Evolutionary conservation across 768 basidiomycete species (phyloP).

Genomic region (Postia placenta): DNA sequence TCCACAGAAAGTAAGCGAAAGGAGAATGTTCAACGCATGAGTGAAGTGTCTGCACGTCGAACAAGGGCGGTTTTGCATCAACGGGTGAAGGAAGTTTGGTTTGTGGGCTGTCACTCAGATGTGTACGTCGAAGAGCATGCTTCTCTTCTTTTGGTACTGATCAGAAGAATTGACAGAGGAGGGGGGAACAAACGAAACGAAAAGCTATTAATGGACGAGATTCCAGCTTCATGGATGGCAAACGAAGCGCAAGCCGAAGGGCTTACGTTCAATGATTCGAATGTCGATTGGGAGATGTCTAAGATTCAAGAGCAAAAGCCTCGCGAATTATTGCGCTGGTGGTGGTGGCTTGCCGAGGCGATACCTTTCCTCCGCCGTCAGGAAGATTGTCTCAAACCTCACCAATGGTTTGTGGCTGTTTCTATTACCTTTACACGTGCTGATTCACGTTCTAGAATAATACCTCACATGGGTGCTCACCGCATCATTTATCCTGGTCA

Average conservation of each 20-base stretch:
- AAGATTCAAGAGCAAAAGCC: neutral
- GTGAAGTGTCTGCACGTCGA: too few relatives aligned
- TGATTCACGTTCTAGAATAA: neutral
- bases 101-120: conserved; percentile 6
- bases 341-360: neutral
- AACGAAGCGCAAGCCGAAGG: neutral
- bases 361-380: neutral
- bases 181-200: neutral
- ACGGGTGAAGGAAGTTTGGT: conserved; percentile 9
- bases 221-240: neutral
- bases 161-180: neutral
- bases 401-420: neutral
- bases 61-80: neutral
- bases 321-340: neutral
- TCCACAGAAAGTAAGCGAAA: neutral
- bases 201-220: neutral
- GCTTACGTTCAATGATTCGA: neutral
- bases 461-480: neutral
- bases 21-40: neutral
- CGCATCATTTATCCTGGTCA: neutral
- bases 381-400: neutral
- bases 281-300: neutral
- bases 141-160: neutral
- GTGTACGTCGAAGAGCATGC: neutral
- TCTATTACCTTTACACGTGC: neutral